Conservation (phyloP, 495 filamentous ascomycete species). For the Aspergillus coremiiformis region DNA sequence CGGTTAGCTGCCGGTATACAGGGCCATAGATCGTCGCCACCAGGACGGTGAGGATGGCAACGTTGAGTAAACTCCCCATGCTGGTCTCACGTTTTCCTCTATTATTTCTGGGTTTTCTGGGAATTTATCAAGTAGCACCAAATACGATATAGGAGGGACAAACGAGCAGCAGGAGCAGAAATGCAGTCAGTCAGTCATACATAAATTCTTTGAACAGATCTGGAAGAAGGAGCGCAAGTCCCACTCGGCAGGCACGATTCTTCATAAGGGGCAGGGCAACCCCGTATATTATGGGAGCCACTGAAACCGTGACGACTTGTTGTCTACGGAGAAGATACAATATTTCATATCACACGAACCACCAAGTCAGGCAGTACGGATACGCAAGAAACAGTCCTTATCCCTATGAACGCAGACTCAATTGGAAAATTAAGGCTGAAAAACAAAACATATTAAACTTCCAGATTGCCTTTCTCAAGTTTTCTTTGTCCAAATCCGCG, state of each 20-base stretch:
- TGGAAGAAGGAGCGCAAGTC: background rate
- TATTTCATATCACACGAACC: too few species aligned
- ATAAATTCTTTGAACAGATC: background rate
- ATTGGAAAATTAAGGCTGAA: background rate
- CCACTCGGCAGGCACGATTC: background rate
- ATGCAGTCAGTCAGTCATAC: too few species aligned
- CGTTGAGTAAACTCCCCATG: constrained; percentile 24
- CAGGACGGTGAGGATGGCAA: constrained; percentile 30
- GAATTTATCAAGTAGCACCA: background rate
- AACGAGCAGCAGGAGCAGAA: too few species aligned
- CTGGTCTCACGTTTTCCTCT: background rate
- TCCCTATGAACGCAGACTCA: background rate
- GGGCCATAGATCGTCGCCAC: constrained; percentile 27
- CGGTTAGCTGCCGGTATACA: constrained; percentile 19
- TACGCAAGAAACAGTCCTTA: too few species aligned
- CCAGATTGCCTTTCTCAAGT: background rate
- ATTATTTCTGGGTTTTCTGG: background rate
- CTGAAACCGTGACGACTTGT: too few species aligned
- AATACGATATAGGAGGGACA: too few species aligned
- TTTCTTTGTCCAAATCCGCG: background rate
- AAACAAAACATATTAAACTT: background rate
- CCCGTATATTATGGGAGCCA: too few species aligned
- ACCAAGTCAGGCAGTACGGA: too few species aligned
- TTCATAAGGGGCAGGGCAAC: too few species aligned
- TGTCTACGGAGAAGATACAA: too few species aligned